These are phyloP conservation scores for Fibroporia radiculosa DNA, from an alignment of 768 basidiomycete genomes.

Conservation along the genomic window DNA sequence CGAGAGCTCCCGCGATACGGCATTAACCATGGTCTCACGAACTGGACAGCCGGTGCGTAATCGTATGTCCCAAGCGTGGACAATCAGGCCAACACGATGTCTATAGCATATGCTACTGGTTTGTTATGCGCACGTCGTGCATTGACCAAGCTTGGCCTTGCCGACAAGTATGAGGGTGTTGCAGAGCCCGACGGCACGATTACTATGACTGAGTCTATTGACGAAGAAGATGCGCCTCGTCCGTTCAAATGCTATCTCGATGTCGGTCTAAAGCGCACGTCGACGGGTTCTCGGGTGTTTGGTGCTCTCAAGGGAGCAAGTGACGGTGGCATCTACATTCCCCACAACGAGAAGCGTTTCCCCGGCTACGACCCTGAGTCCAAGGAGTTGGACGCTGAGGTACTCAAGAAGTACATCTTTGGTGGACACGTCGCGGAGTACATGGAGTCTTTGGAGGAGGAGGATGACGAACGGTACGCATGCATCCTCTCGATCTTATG, in stretches of 20 bases:
- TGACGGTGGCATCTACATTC: slow-evolving; percentile 96
- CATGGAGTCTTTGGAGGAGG: slow-evolving; percentile 99
- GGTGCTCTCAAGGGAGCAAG: slow-evolving; percentile 98
- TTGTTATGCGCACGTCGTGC: slow-evolving; percentile 93
- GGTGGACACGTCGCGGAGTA: slow-evolving; percentile 99
- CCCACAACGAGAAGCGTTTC: slow-evolving; percentile 97
- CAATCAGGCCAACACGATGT: not conserved
- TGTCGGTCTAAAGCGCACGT: slow-evolving; percentile 95
- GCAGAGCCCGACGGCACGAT: slow-evolving; percentile 86
- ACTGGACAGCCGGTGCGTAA: slow-evolving; percentile 87
- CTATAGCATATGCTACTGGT: slow-evolving; percentile 92
- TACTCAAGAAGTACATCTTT: slow-evolving; percentile 94
- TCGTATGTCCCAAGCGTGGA: not conserved
- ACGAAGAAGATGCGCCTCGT: slow-evolving; percentile 88
- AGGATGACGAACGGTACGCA: slow-evolving; percentile 89
- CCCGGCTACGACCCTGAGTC: slow-evolving; percentile 92
- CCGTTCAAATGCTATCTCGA: slow-evolving; percentile 99
- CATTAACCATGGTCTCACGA: slow-evolving; percentile 96
- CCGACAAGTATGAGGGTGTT: slow-evolving; percentile 96
- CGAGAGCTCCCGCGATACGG: slow-evolving; percentile 92
- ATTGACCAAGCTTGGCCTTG: slow-evolving; percentile 89
- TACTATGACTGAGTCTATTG: slow-evolving; percentile 74
- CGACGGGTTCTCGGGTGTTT: slow-evolving; percentile 95
- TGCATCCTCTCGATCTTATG: not conserved
- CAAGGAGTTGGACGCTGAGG: slow-evolving; percentile 91